Conservation (phyloP, 176 grass and related monocot species). For the Triticum monococcum region DNA sequence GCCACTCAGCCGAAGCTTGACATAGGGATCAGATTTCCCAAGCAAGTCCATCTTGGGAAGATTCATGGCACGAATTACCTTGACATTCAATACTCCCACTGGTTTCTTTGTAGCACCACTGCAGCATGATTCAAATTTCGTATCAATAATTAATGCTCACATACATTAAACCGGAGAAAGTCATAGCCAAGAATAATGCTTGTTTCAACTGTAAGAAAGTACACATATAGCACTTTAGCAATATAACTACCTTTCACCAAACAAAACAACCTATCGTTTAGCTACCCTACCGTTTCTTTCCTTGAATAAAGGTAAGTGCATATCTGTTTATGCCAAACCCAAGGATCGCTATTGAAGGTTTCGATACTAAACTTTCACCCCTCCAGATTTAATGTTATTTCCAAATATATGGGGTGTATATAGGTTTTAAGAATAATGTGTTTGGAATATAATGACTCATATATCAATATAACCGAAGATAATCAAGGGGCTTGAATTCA, state of each 20-base stretch:
- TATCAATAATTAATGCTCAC: slow-evolving; percentile 5
- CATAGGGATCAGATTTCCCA: slow-evolving; percentile 98
- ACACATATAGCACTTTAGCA: background rate
- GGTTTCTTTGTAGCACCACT: slow-evolving; percentile 88
- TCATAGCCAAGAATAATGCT: background rate
- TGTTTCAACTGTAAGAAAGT: background rate
- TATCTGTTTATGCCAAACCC: background rate
- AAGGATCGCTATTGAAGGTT: background rate
- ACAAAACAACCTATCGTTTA: background rate
- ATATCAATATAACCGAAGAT: background rate
- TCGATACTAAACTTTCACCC: background rate
- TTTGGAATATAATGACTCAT: background rate
- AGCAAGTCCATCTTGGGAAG: slow-evolving; percentile 97
- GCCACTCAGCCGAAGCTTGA: slow-evolving; percentile 84
- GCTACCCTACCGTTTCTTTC: background rate
- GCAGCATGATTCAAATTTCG: slow-evolving; percentile 24
- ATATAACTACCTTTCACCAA: background rate
- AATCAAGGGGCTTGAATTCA: background rate
- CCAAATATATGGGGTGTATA: background rate
- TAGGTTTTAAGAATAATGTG: background rate
- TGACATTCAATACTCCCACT: slow-evolving; percentile 85
- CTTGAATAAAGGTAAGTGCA: background rate
- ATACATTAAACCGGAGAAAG: background rate
- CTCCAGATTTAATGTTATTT: background rate
- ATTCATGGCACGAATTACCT: slow-evolving; percentile 77